These are phyloP conservation scores for Ormosia emarginata DNA, from an alignment of 306 rosid species.

Conservation along the genomic window DNA sequence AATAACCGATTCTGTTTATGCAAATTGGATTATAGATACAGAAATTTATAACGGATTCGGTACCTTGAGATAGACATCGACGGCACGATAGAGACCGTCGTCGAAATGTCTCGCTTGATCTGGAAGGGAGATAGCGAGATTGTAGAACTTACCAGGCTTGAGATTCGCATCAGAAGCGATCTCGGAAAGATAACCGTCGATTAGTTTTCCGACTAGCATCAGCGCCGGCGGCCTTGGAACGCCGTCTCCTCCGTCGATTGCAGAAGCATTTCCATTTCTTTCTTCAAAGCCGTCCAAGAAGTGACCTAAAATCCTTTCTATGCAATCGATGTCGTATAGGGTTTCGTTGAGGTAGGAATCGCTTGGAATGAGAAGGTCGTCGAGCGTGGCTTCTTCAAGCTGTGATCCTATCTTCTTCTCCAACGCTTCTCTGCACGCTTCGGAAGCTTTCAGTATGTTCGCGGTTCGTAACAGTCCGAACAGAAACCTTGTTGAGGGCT, in stretches of 20 bases:
- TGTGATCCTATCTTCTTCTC: conserved; percentile 90
- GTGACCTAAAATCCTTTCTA: conserved; percentile 59
- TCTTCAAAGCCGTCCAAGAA: conserved; percentile 50
- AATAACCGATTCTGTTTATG: not conserved
- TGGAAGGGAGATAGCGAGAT: conserved; percentile 70
- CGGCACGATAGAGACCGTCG: conserved; percentile 91
- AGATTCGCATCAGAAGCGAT: conserved; percentile 92
- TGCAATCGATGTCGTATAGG: conserved; percentile 82
- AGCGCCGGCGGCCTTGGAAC: conserved; percentile 50
- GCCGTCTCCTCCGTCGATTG: conserved; percentile 10
- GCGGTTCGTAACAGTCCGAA: conserved; percentile 79
- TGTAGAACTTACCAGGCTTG: conserved; percentile 57
- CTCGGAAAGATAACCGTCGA: conserved; percentile 84
- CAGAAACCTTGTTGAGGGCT: conserved; percentile 57
- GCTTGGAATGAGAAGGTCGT: conserved; percentile 89
- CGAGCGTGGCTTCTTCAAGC: conserved; percentile 84
- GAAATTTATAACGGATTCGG: not conserved
- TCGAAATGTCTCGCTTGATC: conserved; percentile 87
- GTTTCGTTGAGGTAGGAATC: conserved; percentile 90
- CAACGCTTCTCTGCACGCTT: conserved; percentile 54
- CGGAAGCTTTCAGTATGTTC: conserved; percentile 69
- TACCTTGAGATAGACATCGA: conserved; percentile 93
- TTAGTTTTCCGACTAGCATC: conserved; percentile 76
- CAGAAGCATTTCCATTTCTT: conserved; percentile 10
- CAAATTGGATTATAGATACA: not conserved